These are phyloP conservation scores for Xylogone sp. DNA, from an alignment of 2,329 filamentous ascomycete genomes.

Conservation along the genomic window DNA sequence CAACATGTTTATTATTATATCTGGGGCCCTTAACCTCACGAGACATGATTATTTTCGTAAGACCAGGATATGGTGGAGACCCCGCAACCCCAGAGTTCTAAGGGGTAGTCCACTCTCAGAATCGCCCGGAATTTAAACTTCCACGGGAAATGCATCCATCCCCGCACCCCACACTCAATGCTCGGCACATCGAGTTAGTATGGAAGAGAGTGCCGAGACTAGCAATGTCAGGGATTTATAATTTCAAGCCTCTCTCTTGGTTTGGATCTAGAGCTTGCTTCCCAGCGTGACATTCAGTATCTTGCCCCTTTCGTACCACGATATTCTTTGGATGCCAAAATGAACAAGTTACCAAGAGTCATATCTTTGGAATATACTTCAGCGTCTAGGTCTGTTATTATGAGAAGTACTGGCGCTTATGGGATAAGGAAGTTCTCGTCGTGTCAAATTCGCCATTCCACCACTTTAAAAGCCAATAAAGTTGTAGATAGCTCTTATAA, in stretches of 20 bases:
- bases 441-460: not conserved
- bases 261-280: not conserved
- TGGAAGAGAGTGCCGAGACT: not conserved
- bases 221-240: not conserved
- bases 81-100: not conserved
- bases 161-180: not conserved
- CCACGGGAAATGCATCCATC: not conserved
- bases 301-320: no score
- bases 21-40: not conserved
- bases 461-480: not conserved
- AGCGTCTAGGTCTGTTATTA: not conserved
- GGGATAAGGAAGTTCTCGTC: not conserved
- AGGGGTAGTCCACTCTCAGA: not conserved
- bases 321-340: not conserved
- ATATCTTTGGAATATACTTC: not conserved
- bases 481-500: not conserved
- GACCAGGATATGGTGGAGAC: not conserved
- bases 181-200: not conserved
- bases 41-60: not conserved
- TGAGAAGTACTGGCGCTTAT: not conserved
- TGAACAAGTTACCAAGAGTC: not conserved
- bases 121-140: not conserved
- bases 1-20: not conserved
- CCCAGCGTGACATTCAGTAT: not conserved
- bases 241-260: not conserved